Evolutionary conservation across 805 yeast species (phyloP), one percentile per base, ranked within the genome.

Genomic region (Teunomyces cretensis): DNA sequence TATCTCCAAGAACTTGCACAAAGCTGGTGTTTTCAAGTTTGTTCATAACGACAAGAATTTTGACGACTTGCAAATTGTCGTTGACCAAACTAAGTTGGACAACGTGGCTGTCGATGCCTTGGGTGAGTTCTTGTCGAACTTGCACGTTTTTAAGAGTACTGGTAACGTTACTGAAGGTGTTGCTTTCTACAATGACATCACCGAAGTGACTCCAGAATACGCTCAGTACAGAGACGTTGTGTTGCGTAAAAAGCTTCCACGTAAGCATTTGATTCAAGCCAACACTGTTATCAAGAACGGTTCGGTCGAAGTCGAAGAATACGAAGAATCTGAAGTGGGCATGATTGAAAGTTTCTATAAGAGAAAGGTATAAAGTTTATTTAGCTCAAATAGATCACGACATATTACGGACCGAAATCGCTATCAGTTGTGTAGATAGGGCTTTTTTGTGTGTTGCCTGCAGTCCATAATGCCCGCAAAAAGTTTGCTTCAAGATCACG

Each of bases 201-300:
- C 96, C n/a, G 72, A 76, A 1, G 89, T 85, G 33, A 75, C 81
- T 6, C 74, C 70, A 11, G 87, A 85, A 13, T 68, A 84, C 44
- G 80, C 87, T 19, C 66, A 74, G 50, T 85, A 76, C 60, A 78
- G 96, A 67, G 84, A 81, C 43, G 70, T 76, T 30, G 89, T 89
- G 11, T 68, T 89, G 48, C 67, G 70, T 37, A 84, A 86, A 61
- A 86, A 88, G 66, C 73, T 84, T 54, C 96, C 97, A 50, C 79
- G 97, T 64, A 84, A 83, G 64, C 95, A 88, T 62, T 78, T 84
- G 53, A 81, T 89, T 46, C 97, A 89, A 66, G 88, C 90, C 22
- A 89, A 89, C 65, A 85, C 96, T 7, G 54, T 67, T 19, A 50
- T 80, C 37, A 53, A 60, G 11, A 70, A 58, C 8, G 75, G 64